phyloP scores from a whole-genome alignment of 768 basidiomycete species.

The Boletus speciosus region DNA sequence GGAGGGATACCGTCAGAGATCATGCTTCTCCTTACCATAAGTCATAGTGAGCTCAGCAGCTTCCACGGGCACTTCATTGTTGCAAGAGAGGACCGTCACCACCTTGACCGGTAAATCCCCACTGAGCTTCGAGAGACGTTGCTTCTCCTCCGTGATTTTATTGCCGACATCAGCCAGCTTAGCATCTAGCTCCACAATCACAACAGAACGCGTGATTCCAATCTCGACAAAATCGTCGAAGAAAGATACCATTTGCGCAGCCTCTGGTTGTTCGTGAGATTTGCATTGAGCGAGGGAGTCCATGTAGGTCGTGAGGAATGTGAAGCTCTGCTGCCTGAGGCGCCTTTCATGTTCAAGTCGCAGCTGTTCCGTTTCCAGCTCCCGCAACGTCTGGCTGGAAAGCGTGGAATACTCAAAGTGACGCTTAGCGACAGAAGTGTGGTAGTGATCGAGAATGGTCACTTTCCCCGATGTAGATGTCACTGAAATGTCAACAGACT shows the following conservation, averaged over 20 bases:
- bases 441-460: constrained; percentile 15
- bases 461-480: constrained; percentile 7
- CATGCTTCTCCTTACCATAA: constrained; percentile 11
- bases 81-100: constrained; percentile 9
- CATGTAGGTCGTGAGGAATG: constrained; percentile 27
- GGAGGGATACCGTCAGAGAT: background rate
- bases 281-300: constrained; percentile 26
- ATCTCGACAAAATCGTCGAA: constrained; percentile 25
- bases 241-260: constrained; percentile 17
- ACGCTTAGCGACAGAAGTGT: background rate
- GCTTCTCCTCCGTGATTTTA: constrained; percentile 13
- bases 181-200: constrained; percentile 14
- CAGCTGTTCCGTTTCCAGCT: constrained; percentile 8
- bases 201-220: constrained; percentile 13
- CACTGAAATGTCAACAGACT: constrained; percentile 12
- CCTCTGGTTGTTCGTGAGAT: background rate
- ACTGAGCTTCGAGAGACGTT: background rate
- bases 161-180: constrained; percentile 9
- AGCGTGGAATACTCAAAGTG: background rate
- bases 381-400: constrained; percentile 3
- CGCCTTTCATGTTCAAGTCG: constrained; percentile 18
- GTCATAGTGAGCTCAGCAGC: constrained; percentile 15
- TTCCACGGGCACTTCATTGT: background rate
- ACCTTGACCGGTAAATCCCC: background rate
- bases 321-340: constrained; percentile 18